Conservation (phyloP, 106 monocot genomes). For the Dendrobium nobile region DNA sequence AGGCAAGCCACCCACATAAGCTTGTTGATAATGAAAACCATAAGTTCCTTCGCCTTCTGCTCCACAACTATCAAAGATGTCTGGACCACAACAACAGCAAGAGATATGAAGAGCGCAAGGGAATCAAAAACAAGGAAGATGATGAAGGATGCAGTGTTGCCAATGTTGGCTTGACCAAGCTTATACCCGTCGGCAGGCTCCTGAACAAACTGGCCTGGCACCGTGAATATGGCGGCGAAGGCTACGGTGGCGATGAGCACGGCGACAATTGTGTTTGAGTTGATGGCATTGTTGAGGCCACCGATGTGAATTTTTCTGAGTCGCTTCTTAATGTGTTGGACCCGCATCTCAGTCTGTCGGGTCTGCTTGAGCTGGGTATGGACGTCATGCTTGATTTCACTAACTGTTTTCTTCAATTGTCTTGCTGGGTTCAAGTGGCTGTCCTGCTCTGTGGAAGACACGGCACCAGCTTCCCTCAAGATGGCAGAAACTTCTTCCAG, state of each 20-base stretch:
- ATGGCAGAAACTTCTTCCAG: constrained; percentile 26
- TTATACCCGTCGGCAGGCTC: not conserved
- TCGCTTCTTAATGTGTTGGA: constrained; percentile 37
- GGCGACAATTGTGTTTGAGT: constrained; percentile 61
- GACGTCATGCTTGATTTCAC: constrained; percentile 55
- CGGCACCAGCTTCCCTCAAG: constrained; percentile 25
- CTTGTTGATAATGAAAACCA: constrained; percentile 88
- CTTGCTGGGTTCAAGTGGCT: constrained; percentile 23
- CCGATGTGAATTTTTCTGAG: constrained; percentile 35
- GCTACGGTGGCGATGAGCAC: constrained; percentile 67
- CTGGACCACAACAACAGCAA: constrained; percentile 82
- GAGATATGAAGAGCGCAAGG: constrained; percentile 72
- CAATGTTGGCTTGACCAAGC: constrained; percentile 37
- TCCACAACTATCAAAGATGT: constrained; percentile 67
- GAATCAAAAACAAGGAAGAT: constrained; percentile 72
- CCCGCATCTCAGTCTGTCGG: constrained; percentile 32
- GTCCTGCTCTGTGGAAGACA: not conserved
- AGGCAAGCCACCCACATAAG: constrained; percentile 88
- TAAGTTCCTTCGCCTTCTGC: constrained; percentile 59
- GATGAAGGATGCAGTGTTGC: constrained; percentile 35
- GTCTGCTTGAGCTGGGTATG: constrained; percentile 47
- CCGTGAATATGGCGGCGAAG: constrained; percentile 69
- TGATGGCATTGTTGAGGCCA: constrained; percentile 69
- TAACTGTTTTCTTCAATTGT: constrained; percentile 43
- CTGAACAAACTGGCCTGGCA: constrained; percentile 46